phyloP scores from a whole-genome alignment of 1,284 basidiomycete species.

The Sporisorium graminicola region DNA sequence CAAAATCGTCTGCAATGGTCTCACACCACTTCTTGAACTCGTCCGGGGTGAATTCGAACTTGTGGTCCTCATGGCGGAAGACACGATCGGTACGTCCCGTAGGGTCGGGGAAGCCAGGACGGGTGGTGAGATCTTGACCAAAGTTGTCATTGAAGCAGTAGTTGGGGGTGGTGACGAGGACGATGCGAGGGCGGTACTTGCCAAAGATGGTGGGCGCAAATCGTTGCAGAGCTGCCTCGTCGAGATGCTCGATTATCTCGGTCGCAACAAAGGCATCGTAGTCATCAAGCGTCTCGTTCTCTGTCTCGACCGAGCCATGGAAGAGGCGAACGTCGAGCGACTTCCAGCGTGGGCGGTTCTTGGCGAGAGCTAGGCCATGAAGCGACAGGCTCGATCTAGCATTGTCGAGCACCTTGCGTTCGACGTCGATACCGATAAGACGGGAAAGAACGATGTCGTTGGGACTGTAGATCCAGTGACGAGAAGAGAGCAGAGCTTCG shows the following conservation, averaged over 20 bases:
- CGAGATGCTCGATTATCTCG: conserved; percentile 92
- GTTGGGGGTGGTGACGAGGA: conserved; percentile 90
- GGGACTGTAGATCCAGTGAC: conserved; percentile 53
- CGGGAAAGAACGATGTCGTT: conserved; percentile 48
- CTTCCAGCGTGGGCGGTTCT: conserved; percentile 48
- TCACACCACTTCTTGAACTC: conserved; percentile 84
- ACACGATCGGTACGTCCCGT: conserved; percentile 77
- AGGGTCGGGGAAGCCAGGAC: conserved; percentile 78
- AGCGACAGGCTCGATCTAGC: conserved; percentile 48
- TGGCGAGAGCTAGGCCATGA: conserved; percentile 47
- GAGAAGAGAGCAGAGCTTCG: conserved; percentile 29
- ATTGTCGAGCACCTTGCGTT: conserved; percentile 49
- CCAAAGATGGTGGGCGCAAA: conserved; percentile 86
- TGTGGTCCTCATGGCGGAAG: conserved; percentile 85
- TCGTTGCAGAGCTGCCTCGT: conserved; percentile 77
- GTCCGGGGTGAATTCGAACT: conserved; percentile 88
- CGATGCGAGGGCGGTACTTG: conserved; percentile 81
- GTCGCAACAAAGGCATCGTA: conserved; percentile 86
- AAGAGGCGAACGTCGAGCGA: conserved; percentile 54
- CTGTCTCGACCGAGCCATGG: conserved; percentile 80
- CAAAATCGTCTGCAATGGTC: conserved; percentile 78
- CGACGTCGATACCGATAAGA: conserved; percentile 53
- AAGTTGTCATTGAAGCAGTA: conserved; percentile 91
- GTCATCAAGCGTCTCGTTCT: conserved; percentile 80
- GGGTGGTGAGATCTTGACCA: conserved; percentile 58